phyloP scores from a whole-genome alignment of 371 early-diverging fungal genomes.

The Lichtheimia ramosa region DNA sequence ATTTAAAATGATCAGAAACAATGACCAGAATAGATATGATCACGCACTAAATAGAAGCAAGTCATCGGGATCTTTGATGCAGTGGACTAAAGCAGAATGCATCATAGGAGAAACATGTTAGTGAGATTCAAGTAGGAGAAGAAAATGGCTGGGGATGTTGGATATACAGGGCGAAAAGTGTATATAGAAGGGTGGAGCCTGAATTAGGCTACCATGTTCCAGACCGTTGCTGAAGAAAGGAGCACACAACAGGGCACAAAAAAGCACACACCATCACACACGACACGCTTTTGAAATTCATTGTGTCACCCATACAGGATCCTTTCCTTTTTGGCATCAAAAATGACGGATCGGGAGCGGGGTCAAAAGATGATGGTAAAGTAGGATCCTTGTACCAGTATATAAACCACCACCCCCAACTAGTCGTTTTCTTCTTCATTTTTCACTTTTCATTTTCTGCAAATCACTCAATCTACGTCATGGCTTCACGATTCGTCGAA shows the following conservation, averaged over 20 bases:
- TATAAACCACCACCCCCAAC: background rate
- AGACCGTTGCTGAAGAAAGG: no score
- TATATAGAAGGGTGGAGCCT: no score
- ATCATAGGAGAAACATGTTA: background rate
- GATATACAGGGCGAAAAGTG: no score
- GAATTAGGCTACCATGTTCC: no score
- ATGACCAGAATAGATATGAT: no score
- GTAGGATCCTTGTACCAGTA: background rate
- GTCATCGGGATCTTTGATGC: background rate
- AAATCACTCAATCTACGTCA: background rate
- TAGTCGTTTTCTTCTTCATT: background rate
- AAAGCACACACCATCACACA: no score
- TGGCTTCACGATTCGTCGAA: slow-evolving; percentile 6
- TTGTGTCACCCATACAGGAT: no score
- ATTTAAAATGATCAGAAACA: background rate
- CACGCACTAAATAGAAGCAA: background rate
- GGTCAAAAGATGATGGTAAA: background rate
- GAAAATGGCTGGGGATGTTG: background rate
- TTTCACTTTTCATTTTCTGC: background rate
- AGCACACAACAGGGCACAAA: no score
- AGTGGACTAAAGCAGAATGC: background rate
- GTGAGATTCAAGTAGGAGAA: background rate
- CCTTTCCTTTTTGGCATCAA: no score
- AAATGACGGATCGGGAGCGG: slow-evolving; percentile 1
- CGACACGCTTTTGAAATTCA: no score